Evolutionary conservation across 495 filamentous ascomycete genomes (phyloP), one percentile per base, ranked within the genome.

Genomic region (Astrothelium subdiscretum): DNA sequence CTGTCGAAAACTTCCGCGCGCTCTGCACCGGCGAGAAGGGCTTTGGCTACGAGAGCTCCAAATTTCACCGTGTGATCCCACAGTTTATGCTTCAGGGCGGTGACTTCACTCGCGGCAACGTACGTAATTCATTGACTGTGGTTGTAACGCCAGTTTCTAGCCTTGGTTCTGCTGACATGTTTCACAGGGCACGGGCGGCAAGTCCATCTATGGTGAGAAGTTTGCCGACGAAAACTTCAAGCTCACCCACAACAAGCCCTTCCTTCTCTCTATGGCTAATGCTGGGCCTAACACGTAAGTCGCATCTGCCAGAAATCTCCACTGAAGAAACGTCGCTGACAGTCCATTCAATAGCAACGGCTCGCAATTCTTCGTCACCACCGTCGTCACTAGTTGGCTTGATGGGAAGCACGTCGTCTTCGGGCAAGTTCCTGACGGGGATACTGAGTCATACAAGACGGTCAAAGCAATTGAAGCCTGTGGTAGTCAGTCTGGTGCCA

Each of bases 1-100:
- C 94, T 26, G 84, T 85, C 64, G 85, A 91, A 70, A 98, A 98
- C 81, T 98, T 98, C 84, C 85, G 85, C 65, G 87, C 87, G 72
- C 87, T 98, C 65, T 97, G 91, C 83, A 96, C 91, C 32, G 87
- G 87, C 70, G 87, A 91, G 82, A 90, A 92, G 77, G 94, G 95
- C 69, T 86, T 85, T 70, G 92, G 73, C 59, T 74, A 74, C 70
- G 52, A 68, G 40, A 69, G 69, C 64, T 74, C 70, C 63, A 75
- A 72, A 62, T 74, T 72, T 71, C 71, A 72, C 67, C 76, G 76
- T 65, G 72, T 80, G 60, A 80, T 80, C 59, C 76, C 76, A 5
- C 64, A 78, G 42, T 80, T 80, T 74, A 80, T 80, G 77, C 74
- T 80, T 59, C 77, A 80, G 72, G 77, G 77, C 57, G 77, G 77